Conservation (phyloP, 805 yeast genomes). For the Isabelozyma rhagii region DNA sequence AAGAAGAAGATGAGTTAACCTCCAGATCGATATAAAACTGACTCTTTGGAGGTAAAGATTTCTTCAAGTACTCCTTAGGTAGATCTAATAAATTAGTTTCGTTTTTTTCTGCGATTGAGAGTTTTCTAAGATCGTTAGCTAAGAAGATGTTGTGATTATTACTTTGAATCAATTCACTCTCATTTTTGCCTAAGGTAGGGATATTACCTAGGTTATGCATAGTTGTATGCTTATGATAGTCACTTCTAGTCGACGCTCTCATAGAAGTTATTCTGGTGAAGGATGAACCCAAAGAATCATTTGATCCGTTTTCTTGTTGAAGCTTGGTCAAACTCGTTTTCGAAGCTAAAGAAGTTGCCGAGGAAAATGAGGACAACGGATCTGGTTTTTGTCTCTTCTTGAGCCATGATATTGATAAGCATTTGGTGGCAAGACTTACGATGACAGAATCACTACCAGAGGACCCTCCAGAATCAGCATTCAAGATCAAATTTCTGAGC, state of each 20-base stretch:
- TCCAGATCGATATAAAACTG: constrained; percentile 4
- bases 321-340: background rate
- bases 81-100: constrained; percentile 23
- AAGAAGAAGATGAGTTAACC: constrained; percentile 12
- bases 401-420: constrained; percentile 34
- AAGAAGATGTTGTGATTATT: constrained; percentile 30
- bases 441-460: constrained; percentile 16
- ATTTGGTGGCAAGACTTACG: constrained; percentile 29
- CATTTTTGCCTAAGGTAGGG: background rate
- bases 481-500: constrained; percentile 44
- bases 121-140: constrained; percentile 1
- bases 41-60: constrained; percentile 14
- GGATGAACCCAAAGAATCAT: constrained; percentile 19
- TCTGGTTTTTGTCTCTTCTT: constrained; percentile 10
- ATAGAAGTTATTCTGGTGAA: constrained; percentile 34
- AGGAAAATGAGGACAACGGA: constrained; percentile 4
- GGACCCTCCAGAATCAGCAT: constrained; percentile 11
- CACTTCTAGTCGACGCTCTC: constrained; percentile 29
- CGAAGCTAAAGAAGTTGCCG: constrained; percentile 11
- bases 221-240: constrained; percentile 33
- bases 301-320: constrained; percentile 7
- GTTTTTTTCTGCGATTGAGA: background rate
- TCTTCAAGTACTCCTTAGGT: constrained; percentile 28
- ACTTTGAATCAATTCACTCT: constrained; percentile 8
- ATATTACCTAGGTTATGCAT: constrained; percentile 17